Base-by-base conservation (phyloP, 768 basidiomycete genomes). In the Steccherinum ochraceum region DNA sequence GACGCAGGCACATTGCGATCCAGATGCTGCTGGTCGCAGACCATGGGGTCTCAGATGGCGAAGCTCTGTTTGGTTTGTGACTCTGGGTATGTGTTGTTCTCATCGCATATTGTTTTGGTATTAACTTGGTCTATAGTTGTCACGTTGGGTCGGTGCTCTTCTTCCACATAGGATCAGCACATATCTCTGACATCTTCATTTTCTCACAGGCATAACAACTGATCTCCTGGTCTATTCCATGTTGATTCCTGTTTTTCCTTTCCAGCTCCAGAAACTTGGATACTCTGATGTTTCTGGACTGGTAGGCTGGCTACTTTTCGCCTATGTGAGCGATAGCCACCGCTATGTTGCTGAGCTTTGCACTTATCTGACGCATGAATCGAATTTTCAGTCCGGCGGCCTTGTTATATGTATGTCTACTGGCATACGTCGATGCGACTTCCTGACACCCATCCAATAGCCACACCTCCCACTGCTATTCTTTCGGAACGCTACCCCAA, bases 291-390 rank as follows among this genome's bases (percentile, higher is more conserved):
- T 70, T 10, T 70, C 70, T 3, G 62, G 58, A 12, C 56, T 67
- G 2, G 66, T 67, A 0, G 69, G 70, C n/a, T 73, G 68, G 64
- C 60, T 73, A 10, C 58, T 73, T 7, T 70, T 73, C 26, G 68
- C 68, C 10, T 73, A 66, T 58, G 71, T 70, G 40, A 21, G 70
- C 54, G n/a, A 40, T n/a, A n/a, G n/a, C n/a, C n/a, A n/a, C n/a
- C n/a, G n/a, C n/a, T n/a, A n/a, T n/a, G n/a, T n/a, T n/a, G n/a
- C 1, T 50, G 16, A n/a, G 48, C 12, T 12, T 18, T 3, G 40
- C 20, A 4, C 3, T 24, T 54, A 12, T 46, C 1, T 41, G 40
- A n/a, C 23, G 39, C 18, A 30, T 40, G 40, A 16, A n/a, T n/a
- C n/a, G n/a, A n/a, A n/a, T 30, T 10, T 35, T 2, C 48, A 69